These are phyloP conservation scores for Vanderwaltozyma tropicalis DNA, from an alignment of 805 yeast genomes.

Conservation along the genomic window DNA sequence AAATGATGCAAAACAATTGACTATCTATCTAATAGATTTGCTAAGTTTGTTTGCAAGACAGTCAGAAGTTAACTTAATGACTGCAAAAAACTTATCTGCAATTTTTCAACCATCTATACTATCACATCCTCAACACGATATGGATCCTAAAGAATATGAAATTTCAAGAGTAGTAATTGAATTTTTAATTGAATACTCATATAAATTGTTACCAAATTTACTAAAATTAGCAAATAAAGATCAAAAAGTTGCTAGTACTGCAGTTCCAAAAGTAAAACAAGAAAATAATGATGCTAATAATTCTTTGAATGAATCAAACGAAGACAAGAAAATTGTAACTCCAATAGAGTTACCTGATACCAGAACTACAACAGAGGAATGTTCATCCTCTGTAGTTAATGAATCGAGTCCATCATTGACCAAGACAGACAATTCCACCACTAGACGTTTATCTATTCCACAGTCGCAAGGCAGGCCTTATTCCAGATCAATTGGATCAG, in stretches of 20 bases:
- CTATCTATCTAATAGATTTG: constrained; percentile 79
- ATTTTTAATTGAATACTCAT: constrained; percentile 78
- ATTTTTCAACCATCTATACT: constrained; percentile 94
- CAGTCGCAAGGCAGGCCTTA: constrained; percentile 25
- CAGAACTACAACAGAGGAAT: no score
- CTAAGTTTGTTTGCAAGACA: constrained; percentile 76
- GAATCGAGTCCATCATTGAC: no score
- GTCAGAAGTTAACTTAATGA: constrained; percentile 74
- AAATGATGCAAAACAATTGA: constrained; percentile 63
- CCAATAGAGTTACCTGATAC: not conserved
- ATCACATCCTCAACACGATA: constrained; percentile 85
- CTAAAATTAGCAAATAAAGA: constrained; percentile 26
- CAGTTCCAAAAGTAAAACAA: not conserved
- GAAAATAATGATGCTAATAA: not conserved
- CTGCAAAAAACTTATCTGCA: constrained; percentile 87
- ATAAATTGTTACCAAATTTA: constrained; percentile 56
- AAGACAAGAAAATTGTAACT: not conserved
- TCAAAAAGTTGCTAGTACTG: constrained; percentile 3
- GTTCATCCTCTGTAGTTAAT: no score
- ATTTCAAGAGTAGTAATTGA: constrained; percentile 78
- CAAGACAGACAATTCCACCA: no score
- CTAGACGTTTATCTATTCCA: no score
- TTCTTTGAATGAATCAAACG: not conserved
- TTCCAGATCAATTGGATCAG: constrained; percentile 26
- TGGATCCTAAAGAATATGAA: constrained; percentile 86